phyloP scores from a whole-genome alignment of 352 stramenopile species.

The Phytophthora pseudosyringae region DNA sequence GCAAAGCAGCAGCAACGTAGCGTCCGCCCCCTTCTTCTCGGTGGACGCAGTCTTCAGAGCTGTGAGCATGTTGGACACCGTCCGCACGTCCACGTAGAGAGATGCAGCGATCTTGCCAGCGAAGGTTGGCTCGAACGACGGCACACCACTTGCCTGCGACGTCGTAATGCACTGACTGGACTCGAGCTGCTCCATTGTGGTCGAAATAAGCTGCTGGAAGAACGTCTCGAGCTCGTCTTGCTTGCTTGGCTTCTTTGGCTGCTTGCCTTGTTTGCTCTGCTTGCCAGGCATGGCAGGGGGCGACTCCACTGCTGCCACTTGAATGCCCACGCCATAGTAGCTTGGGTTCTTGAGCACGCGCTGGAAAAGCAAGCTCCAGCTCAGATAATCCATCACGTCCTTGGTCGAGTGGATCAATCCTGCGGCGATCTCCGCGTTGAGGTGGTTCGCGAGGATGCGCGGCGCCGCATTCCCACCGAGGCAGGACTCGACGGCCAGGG shows the following conservation, averaged over 20 bases:
- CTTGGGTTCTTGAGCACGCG: constrained; percentile 96
- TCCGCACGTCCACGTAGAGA: constrained; percentile 96
- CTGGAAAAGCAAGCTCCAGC: constrained; percentile 98
- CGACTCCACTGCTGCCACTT: not conserved
- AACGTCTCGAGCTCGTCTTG: constrained; percentile 60
- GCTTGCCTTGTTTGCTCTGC: constrained; percentile 27
- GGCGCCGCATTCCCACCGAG: constrained; percentile 84
- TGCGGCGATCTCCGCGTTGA: constrained; percentile 97
- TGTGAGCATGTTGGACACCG: constrained; percentile 76
- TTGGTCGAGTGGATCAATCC: constrained; percentile 87
- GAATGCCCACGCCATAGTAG: constrained; percentile 91
- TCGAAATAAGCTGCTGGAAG: constrained; percentile 84
- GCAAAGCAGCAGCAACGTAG: constrained; percentile 46
- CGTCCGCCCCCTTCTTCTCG: constrained; percentile 9
- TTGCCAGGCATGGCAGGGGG: constrained; percentile 16
- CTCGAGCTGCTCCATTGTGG: constrained; percentile 84
- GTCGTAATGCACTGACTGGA: constrained; percentile 83
- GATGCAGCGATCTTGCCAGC: constrained; percentile 94
- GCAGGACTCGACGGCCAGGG: constrained; percentile 97
- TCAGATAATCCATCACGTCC: constrained; percentile 96
- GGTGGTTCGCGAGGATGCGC: constrained; percentile 79
- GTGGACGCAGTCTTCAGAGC: constrained; percentile 34
- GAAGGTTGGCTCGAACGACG: constrained; percentile 79
- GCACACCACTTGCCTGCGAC: constrained; percentile 11
- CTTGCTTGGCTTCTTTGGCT: constrained; percentile 29